These are phyloP conservation scores for Aspergillus nanangensis DNA, from an alignment of 495 filamentous ascomycete species.

Conservation along the genomic window DNA sequence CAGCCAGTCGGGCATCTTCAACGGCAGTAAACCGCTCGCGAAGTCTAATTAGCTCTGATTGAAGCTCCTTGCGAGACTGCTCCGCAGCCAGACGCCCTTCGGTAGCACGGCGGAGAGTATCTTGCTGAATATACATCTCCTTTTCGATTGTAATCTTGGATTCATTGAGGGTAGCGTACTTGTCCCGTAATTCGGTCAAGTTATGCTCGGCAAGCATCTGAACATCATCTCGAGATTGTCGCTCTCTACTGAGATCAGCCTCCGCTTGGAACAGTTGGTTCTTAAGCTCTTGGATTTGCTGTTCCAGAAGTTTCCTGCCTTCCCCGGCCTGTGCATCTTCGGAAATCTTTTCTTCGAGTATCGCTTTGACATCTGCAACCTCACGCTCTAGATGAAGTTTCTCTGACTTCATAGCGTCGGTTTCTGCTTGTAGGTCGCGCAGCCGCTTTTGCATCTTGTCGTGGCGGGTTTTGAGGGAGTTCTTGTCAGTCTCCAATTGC, in stretches of 20 bases:
- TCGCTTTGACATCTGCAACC: slow-evolving; percentile 77
- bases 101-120: slow-evolving; percentile 81
- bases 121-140: slow-evolving; percentile 97
- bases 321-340: slow-evolving; percentile 85
- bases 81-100: slow-evolving; percentile 76
- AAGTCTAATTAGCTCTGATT: slow-evolving; percentile 76
- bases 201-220: slow-evolving; percentile 90
- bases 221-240: slow-evolving; percentile 94
- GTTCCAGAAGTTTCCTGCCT: slow-evolving; percentile 79
- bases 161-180: slow-evolving; percentile 84
- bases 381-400: slow-evolving; percentile 80
- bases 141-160: slow-evolving; percentile 97
- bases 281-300: slow-evolving; percentile 85
- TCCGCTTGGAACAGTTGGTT: slow-evolving; percentile 78
- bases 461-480: slow-evolving; percentile 63
- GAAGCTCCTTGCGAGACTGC: slow-evolving; percentile 82
- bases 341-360: slow-evolving; percentile 82
- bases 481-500: slow-evolving; percentile 70
- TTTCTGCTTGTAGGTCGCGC: slow-evolving; percentile 80
- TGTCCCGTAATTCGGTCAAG: slow-evolving; percentile 70
- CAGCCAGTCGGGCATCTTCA: slow-evolving; percentile 78
- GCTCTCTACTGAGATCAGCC: slow-evolving; percentile 82
- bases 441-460: slow-evolving; percentile 75
- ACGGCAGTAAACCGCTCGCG: slow-evolving; percentile 76
- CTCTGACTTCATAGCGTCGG: slow-evolving; percentile 80